Base-by-base conservation (phyloP, 2,329 filamentous ascomycete genomes). In the Neofusicoccum parvum region DNA sequence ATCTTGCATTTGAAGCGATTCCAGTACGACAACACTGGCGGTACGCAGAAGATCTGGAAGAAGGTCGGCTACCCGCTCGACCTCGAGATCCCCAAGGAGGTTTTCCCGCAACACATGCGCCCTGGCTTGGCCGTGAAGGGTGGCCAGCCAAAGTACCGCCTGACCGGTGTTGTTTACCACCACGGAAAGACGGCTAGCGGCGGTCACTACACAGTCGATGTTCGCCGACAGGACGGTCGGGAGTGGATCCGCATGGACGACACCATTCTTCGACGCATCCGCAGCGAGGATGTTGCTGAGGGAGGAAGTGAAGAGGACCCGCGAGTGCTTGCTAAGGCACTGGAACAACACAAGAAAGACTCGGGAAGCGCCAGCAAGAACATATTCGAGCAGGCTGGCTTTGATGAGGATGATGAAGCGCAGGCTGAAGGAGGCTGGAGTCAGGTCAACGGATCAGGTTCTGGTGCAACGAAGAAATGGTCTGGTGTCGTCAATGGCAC, bases 221-320 rank as follows among this genome's bases (percentile, higher is more conserved):
- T 97, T 46, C 88, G 94, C 66, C 90, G 95, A 60, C 94, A 98
- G 78, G 95, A 99, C 75, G 92, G 90, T n/a, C 87, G 87, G 23
- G 94, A 97, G 78, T 99, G 95, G 95, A 91, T 99, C 65, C 91
- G 94, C 64, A 87, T 99, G 70, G 95, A 99, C 72, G 95, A 99
- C 75, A 99, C 95, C 0, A 82, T 92, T 67, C 93, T 99, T 69
- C 88, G 91, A 67, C 90, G 93, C 46, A 88, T 99, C 41, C 87
- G 90, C 64, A 90, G 89, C 68, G 92, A 97, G 73, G 94, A 98
- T 68, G 94, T 98, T 20, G 94, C 92, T 2, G 91, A 94, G 78
- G 91, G 87, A 23, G 93, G 92, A 45, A 87, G 90, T 23, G 92
- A 96, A 72, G 92, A 96, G 72, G 90, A 90, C 70, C 88, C 87